Percentiles rank a stretch among this genome's conserved stretches.
These are phyloP conservation scores for Amaranthus hypochondriacus DNA, from an alignment of 148 eudicot genomes.

Conservation along the genomic window DNA sequence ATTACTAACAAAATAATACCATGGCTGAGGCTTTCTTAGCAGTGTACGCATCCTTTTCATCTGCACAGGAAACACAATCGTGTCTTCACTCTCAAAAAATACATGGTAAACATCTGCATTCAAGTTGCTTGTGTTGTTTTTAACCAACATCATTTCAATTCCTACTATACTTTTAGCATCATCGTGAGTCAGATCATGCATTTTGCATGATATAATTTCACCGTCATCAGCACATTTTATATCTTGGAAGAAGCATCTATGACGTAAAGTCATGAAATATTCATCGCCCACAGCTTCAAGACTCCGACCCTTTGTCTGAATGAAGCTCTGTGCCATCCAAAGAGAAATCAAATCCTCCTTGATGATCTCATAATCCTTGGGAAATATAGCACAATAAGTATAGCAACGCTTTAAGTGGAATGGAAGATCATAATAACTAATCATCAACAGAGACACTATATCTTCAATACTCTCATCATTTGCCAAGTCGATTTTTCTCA, in stretches of 20 bases:
- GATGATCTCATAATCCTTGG: slow-evolving; percentile 12
- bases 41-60: slow-evolving; percentile 3
- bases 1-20: too few species aligned
- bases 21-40: too few species aligned
- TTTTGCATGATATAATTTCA: neutral
- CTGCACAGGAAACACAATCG: neutral
- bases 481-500: slow-evolving; percentile 25
- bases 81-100: too few species aligned
- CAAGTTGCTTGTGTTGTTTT: neutral
- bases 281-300: slow-evolving; percentile 19
- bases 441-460: slow-evolving; percentile 26
- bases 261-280: slow-evolving; percentile 8
- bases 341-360: slow-evolving; percentile 12
- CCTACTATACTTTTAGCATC: slow-evolving; percentile 9
- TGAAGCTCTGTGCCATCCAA: slow-evolving; percentile 26
- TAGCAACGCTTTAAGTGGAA: slow-evolving; percentile 14
- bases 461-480: neutral
- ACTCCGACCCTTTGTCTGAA: neutral
- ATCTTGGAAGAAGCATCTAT: slow-evolving; percentile 23
- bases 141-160: neutral
- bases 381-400: slow-evolving; percentile 16
- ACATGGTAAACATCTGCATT: neutral
- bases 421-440: slow-evolving; percentile 32
- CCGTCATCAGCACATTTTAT: neutral
- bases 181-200: slow-evolving; percentile 21